Evolutionary conservation across 1,284 basidiomycete genomes (phyloP), one percentile per base, ranked within the genome.

Genomic region (Papiliotrema terrestris): DNA sequence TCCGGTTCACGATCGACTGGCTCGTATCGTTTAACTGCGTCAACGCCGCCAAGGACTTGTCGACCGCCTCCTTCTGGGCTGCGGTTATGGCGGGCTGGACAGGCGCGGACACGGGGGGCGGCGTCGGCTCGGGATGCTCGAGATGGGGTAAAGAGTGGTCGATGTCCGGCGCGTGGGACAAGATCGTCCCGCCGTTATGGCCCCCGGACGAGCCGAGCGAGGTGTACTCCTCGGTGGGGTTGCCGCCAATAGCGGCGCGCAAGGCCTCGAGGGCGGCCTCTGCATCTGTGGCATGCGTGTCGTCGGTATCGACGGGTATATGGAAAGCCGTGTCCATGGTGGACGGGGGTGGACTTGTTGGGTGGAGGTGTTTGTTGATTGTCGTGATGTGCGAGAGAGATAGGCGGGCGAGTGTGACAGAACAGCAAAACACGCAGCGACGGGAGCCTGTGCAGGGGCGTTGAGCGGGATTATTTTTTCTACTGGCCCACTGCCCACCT

Each of bases 251-350:
- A 17, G 69, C 69, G 2, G 58, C 65, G 22, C 69, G 55, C 2
- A 71, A 57, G 14, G 68, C 69, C 49, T 66, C 69, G 37, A 71
- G 61, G 2, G 69, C 65, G 1, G 62, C 62, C 32, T 68, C 69
- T 19, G 62, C 61, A 35, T 66, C 62, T 4, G 58, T 37, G 4
- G 51, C 51, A 23, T 57, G 47, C 29, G 32, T 37, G 17, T 43
- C n/a, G 22, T 44, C 49, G 11, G 52, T 29, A 36, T 56, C 55
- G 38, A 54, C 37, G 35, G 43, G 17, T 2, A 55, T 13, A 50
- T 57, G 46, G 36, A 57, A 59, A 23, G 37, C 19, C n/a, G 32
- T 38, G 32, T 52, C 44, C 51, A 55, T 44, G 51, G 58, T 60
- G 61, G 61, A 60, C 61, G 37, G 41, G 54, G 51, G 23, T 19